These are phyloP conservation scores for Aspergillus proliferans DNA, from an alignment of 2,329 filamentous ascomycete species.

Conservation along the genomic window DNA sequence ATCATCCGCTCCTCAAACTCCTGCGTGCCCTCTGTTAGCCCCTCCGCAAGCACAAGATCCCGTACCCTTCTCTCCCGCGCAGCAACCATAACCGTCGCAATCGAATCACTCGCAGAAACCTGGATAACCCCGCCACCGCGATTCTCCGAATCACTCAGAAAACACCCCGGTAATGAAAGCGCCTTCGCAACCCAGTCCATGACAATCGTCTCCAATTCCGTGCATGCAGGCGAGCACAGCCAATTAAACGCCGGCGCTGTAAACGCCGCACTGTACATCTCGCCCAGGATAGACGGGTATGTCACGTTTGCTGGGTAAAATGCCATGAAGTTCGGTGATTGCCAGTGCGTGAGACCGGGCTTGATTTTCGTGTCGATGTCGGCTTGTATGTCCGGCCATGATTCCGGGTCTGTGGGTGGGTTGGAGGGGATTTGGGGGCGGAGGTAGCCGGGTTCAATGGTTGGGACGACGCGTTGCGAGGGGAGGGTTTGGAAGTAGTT, in stretches of 20 bases:
- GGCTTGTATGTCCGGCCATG: conserved; percentile 70
- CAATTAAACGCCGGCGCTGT: conserved; percentile 93
- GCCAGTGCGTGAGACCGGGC: conserved; percentile 91
- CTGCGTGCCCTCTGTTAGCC: conserved; percentile 38
- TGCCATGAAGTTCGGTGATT: conserved; percentile 90
- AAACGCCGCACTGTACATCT: conserved; percentile 86
- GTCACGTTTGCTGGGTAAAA: conserved; percentile 82
- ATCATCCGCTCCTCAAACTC: conserved; percentile 66
- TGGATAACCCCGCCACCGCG: conserved; percentile 87
- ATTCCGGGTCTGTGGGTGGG: conserved; percentile 61
- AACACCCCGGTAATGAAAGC: conserved; percentile 66
- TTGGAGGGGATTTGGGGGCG: conserved; percentile 67
- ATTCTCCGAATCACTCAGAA: conserved; percentile 60
- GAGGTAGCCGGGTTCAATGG: conserved; percentile 79
- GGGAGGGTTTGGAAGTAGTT: conserved; percentile 74
- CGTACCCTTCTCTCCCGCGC: conserved; percentile 73
- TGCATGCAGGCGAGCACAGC: conserved; percentile 87
- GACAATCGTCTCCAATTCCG: conserved; percentile 87
- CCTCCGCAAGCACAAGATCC: conserved; percentile 49
- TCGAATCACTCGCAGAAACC: conserved; percentile 79
- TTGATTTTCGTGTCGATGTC: conserved; percentile 84
- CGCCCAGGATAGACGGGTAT: conserved; percentile 79
- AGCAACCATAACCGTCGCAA: conserved; percentile 80
- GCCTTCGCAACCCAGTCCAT: conserved; percentile 85
- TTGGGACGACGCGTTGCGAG: conserved; percentile 65